A percentile compares a stretch with the other conserved stretches of the same genome.
Evolutionary conservation across 768 basidiomycete genomes (phyloP).

Genomic region (Butyriboletus loyo): DNA sequence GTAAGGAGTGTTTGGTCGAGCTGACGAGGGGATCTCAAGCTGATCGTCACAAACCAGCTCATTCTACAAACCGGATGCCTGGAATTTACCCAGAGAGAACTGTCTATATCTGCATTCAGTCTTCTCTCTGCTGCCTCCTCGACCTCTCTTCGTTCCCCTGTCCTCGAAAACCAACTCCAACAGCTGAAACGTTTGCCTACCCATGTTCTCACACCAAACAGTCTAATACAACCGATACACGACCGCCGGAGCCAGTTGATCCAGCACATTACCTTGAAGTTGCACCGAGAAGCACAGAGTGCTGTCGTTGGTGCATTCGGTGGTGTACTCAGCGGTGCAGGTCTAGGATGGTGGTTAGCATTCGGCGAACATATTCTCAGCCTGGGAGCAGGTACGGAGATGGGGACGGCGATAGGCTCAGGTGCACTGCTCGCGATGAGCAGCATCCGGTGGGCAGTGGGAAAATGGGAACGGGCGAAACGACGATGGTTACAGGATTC

Average conservation of each 20-base stretch:
- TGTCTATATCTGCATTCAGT: slow-evolving; percentile 39
- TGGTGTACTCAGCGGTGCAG: slow-evolving; percentile 47
- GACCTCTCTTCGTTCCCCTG: slow-evolving; percentile 41
- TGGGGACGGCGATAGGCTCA: slow-evolving; percentile 56
- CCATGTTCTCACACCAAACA: slow-evolving; percentile 41
- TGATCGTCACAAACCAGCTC: slow-evolving; percentile 40
- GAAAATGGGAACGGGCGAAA: slow-evolving; percentile 68
- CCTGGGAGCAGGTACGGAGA: slow-evolving; percentile 41
- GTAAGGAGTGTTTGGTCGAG: slow-evolving; percentile 26
- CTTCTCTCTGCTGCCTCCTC: slow-evolving; percentile 37
- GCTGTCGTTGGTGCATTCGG: slow-evolving; percentile 50
- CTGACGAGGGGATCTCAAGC: neutral
- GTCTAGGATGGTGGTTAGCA: slow-evolving; percentile 55
- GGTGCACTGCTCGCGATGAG: slow-evolving; percentile 50
- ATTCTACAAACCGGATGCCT: slow-evolving; percentile 64
- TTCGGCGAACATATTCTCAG: slow-evolving; percentile 38
- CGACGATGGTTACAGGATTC: slow-evolving; percentile 68
- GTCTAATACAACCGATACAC: slow-evolving; percentile 50
- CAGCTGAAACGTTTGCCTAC: slow-evolving; percentile 50
- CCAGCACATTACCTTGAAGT: slow-evolving; percentile 50
- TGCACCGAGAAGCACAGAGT: slow-evolving; percentile 65
- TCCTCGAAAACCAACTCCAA: slow-evolving; percentile 56
- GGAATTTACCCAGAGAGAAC: slow-evolving; percentile 41
- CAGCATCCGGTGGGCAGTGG: slow-evolving; percentile 60
- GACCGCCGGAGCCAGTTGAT: slow-evolving; percentile 52